Conservation (phyloP, 2,329 filamentous ascomycete species). For the Venturia oleaginea region DNA sequence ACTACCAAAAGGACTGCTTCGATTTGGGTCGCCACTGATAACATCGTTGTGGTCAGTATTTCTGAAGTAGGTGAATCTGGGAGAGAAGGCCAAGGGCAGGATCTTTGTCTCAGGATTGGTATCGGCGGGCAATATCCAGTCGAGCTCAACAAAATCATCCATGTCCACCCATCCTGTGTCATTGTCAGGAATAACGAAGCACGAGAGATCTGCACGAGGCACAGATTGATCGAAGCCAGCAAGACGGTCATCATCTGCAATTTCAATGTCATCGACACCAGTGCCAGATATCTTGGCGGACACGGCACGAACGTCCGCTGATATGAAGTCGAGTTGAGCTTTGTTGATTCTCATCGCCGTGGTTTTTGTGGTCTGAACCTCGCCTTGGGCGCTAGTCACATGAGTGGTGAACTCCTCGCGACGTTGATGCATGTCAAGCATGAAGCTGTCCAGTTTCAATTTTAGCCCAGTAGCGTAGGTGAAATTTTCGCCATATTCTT, state of each 20-base stretch:
- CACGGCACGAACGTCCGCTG: slow-evolving; percentile 84
- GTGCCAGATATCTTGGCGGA: slow-evolving; percentile 83
- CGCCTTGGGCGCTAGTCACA: slow-evolving; percentile 53
- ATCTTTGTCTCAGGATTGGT: slow-evolving; percentile 91
- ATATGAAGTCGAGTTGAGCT: slow-evolving; percentile 83
- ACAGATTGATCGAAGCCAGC: slow-evolving; percentile 46
- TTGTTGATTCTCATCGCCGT: slow-evolving; percentile 94
- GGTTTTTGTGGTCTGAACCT: slow-evolving; percentile 68
- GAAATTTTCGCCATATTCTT: slow-evolving; percentile 68
- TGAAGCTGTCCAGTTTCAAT: slow-evolving; percentile 90
- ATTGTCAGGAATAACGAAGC: slow-evolving; percentile 90
- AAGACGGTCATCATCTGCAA: slow-evolving; percentile 53
- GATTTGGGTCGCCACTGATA: slow-evolving; percentile 69
- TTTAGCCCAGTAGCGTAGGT: slow-evolving; percentile 95
- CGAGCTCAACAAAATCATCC: slow-evolving; percentile 97
- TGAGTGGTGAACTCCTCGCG: slow-evolving; percentile 83
- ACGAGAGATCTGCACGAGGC: slow-evolving; percentile 57
- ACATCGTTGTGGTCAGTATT: slow-evolving; percentile 85
- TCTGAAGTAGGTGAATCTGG: slow-evolving; percentile 93
- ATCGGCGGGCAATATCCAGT: slow-evolving; percentile 88
- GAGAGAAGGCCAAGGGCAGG: slow-evolving; percentile 80
- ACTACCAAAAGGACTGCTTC: slow-evolving; percentile 82
- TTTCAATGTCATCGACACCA: slow-evolving; percentile 63
- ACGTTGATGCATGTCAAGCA: slow-evolving; percentile 90
- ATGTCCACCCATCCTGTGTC: slow-evolving; percentile 98